These are phyloP conservation scores for Myxozyma melibiosi DNA, from an alignment of 805 yeast genomes.

Conservation along the genomic window DNA sequence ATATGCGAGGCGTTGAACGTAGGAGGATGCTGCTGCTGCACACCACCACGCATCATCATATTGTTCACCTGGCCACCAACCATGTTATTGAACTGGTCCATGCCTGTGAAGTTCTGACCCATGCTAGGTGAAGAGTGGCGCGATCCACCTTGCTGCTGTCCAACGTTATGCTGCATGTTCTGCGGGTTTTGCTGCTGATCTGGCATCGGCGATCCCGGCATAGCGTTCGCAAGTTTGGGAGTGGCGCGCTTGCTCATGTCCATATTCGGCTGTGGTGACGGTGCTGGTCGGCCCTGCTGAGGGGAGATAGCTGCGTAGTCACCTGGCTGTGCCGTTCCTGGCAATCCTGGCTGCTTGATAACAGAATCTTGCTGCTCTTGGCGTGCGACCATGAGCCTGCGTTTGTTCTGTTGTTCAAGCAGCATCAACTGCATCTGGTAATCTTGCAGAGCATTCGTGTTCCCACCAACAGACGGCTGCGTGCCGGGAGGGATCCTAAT, in stretches of 20 bases:
- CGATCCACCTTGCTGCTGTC: slow-evolving; percentile 16
- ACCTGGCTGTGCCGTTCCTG: slow-evolving; percentile 8
- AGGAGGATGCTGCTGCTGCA: slow-evolving; percentile 18
- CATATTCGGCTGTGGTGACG: slow-evolving; percentile 30
- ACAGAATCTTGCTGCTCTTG: slow-evolving; percentile 42
- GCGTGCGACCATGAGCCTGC: slow-evolving; percentile 52
- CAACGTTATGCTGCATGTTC: slow-evolving; percentile 5
- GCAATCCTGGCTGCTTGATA: slow-evolving; percentile 18
- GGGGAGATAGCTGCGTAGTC: slow-evolving; percentile 39
- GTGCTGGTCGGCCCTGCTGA: slow-evolving; percentile 21
- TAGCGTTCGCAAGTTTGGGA: slow-evolving; percentile 37
- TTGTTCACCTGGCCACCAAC: slow-evolving; percentile 36
- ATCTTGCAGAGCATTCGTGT: slow-evolving; percentile 64
- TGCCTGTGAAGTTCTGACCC: slow-evolving; percentile 34
- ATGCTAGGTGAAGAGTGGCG: slow-evolving; percentile 40
- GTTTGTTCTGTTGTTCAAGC: slow-evolving; percentile 74
- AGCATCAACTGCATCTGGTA: slow-evolving; percentile 78
- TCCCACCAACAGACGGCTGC: slow-evolving; percentile 26
- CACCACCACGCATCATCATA: slow-evolving; percentile 28
- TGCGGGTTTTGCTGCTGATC: slow-evolving; percentile 24
- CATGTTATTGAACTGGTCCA: slow-evolving; percentile 40
- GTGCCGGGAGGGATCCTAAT: slow-evolving; percentile 24
- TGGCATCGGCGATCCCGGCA: slow-evolving; percentile 37
- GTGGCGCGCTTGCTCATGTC: slow-evolving; percentile 37
- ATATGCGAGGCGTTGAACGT: slow-evolving; percentile 17